Evolutionary conservation across 192 early-diverging fungal species (phyloP).

Genomic region (Chytriomyces sp.): DNA sequence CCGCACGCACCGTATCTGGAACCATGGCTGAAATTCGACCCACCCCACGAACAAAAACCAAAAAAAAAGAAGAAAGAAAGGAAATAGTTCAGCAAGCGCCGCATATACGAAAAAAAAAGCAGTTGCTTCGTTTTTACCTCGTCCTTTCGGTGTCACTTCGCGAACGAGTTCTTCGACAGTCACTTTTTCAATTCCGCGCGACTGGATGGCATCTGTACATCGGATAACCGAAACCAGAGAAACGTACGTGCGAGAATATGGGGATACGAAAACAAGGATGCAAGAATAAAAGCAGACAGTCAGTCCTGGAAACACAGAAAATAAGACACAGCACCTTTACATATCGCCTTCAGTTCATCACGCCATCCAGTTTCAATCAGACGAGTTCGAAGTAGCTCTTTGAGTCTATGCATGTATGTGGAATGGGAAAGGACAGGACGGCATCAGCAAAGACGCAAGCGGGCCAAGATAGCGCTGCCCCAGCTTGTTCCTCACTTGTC

Average conservation of each 20-base stretch:
- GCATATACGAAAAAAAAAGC: not conserved
- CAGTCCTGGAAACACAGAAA: not conserved
- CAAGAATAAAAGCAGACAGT: not conserved
- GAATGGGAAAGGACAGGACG: too few relatives aligned
- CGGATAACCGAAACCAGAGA: not conserved
- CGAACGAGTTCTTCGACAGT: constrained; percentile 32
- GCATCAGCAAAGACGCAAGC: not conserved
- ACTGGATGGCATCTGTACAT: constrained; percentile 23
- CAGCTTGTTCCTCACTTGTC: constrained; percentile 25
- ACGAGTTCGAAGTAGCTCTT: constrained; percentile 31
- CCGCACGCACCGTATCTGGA: constrained; percentile 25
- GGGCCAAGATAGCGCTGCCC: not conserved
- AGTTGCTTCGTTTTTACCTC: constrained; percentile 5
- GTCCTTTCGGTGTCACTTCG: constrained; percentile 27
- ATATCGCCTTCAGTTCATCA: constrained; percentile 26
- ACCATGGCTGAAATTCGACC: constrained; percentile 14
- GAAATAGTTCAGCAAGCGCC: not conserved
- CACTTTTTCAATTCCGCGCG: constrained; percentile 28
- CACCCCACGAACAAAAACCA: not conserved
- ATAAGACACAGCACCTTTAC: constrained; percentile 26
- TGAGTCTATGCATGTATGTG: constrained; percentile 3
- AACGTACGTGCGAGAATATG: too few relatives aligned
- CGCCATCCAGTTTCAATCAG: constrained; percentile 36
- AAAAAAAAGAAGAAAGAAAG: too few relatives aligned
- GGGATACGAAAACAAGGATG: too few relatives aligned